Conservation (phyloP, 2,329 filamentous ascomycete species). For the Scedosporium aurantiacum region DNA sequence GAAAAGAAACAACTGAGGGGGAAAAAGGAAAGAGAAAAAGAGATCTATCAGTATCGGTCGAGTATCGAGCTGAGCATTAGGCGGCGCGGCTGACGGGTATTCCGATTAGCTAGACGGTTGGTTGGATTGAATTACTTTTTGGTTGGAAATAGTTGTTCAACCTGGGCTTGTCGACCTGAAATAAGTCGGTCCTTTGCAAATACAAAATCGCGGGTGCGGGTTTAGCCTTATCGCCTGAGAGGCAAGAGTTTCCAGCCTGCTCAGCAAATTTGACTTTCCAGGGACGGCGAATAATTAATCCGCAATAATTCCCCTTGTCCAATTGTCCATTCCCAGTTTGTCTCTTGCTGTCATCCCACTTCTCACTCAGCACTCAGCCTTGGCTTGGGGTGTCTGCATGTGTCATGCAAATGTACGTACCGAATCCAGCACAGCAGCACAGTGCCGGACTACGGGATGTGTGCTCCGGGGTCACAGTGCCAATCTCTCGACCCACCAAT, state of each 20-base stretch:
- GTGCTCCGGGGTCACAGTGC: not conserved
- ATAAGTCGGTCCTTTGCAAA: not conserved
- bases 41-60: not conserved
- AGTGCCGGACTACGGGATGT: too few species aligned
- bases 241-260: not conserved
- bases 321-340: not conserved
- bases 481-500: not conserved
- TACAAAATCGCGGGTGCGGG: not conserved
- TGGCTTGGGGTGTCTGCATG: not conserved
- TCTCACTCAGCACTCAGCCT: not conserved
- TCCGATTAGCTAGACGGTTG: not conserved
- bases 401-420: not conserved
- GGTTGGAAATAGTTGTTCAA: not conserved
- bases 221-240: not conserved
- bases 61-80: not conserved
- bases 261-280: not conserved
- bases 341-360: not conserved
- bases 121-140: not conserved
- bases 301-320: not conserved
- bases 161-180: not conserved
- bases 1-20: slow-evolving; percentile 3
- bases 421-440: too few species aligned
- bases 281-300: not conserved
- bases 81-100: not conserved
- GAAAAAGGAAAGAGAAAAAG: not conserved